Evolutionary conservation across 257 asterid genomes (phyloP).

Genomic region (Primulina eburnea): DNA sequence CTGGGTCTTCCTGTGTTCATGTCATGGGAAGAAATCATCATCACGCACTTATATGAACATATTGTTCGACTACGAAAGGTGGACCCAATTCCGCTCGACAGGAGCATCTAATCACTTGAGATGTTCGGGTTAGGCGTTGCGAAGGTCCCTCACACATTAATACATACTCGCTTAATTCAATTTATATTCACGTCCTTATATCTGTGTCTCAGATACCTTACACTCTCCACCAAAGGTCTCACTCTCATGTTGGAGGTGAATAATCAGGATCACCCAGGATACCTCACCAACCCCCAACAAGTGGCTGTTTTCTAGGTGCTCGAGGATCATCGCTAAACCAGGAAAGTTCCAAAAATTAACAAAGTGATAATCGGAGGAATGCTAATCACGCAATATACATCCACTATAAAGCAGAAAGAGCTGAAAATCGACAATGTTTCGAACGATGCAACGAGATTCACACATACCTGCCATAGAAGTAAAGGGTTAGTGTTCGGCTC

Average conservation of each 20-base stretch:
- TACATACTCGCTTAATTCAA: neutral
- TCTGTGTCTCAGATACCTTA: too few relatives aligned
- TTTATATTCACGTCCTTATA: too few relatives aligned
- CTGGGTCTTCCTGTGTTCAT: neutral
- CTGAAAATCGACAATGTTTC: neutral
- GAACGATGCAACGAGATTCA: neutral
- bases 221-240: too few relatives aligned
- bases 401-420: neutral
- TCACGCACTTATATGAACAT: neutral
- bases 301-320: too few relatives aligned
- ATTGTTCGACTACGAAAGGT: neutral
- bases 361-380: neutral
- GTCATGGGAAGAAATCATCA: neutral
- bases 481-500: slow-evolving; percentile 49
- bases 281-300: too few relatives aligned
- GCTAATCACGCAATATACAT: neutral
- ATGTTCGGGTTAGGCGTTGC: neutral
- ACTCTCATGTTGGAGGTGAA: too few relatives aligned
- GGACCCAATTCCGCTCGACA: neutral
- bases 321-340: too few relatives aligned
- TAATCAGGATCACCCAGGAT: neutral
- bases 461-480: slow-evolving; percentile 67
- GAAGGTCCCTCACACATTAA: neutral
- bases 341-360: neutral
- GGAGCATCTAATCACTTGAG: neutral